Conservation (phyloP, 2,329 filamentous ascomycete genomes). For the Aspergillus arachidicola region DNA sequence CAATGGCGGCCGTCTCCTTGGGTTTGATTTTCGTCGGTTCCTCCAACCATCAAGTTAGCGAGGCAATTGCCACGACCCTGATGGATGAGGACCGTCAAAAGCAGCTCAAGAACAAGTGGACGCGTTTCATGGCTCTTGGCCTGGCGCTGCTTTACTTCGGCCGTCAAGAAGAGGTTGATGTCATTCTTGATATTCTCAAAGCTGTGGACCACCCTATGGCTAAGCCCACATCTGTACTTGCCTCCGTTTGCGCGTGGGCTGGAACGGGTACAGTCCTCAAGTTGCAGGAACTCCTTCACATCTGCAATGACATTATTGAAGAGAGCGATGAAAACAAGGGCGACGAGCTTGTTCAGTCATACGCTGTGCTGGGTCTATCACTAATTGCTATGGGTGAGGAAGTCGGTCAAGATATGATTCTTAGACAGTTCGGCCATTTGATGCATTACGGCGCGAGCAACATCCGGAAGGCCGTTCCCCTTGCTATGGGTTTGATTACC, state of each 20-base stretch:
- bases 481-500: constrained; percentile 95
- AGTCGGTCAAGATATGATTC: constrained; percentile 96
- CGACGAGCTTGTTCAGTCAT: constrained; percentile 92
- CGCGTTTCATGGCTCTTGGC: constrained; percentile 91
- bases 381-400: constrained; percentile 98
- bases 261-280: constrained; percentile 96
- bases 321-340: constrained; percentile 93
- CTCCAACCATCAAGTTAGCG: constrained; percentile 85
- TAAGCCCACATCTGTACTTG: constrained; percentile 90
- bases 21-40: constrained; percentile 93
- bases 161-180: constrained; percentile 97
- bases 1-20: constrained; percentile 89
- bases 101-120: constrained; percentile 97
- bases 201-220: constrained; percentile 96
- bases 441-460: constrained; percentile 99
- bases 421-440: constrained; percentile 93
- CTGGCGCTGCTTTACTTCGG: constrained; percentile 94
- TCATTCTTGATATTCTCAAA: constrained; percentile 94
- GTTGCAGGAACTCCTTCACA: constrained; percentile 93
- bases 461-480: constrained; percentile 91
- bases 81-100: constrained; percentile 89
- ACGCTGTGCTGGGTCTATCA: constrained; percentile 91
- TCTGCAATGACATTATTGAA: constrained; percentile 97
- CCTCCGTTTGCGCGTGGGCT: constrained; percentile 97
- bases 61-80: constrained; percentile 87